These are phyloP conservation scores for Anthoceros angustus DNA, from an alignment of 225 moss, liverwort and hornwort species.

Conservation along the genomic window DNA sequence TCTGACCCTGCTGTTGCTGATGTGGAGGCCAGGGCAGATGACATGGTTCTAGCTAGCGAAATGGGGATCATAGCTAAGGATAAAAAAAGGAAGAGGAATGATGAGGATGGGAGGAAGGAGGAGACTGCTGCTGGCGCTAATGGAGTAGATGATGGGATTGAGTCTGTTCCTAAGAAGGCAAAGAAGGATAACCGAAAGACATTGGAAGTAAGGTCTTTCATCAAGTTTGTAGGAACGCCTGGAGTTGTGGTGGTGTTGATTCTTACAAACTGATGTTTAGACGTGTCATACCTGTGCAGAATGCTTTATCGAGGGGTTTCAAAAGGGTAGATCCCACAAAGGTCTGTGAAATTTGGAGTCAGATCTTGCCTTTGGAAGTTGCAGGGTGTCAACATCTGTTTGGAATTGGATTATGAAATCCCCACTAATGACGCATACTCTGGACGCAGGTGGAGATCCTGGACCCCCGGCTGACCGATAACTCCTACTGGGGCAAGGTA, in stretches of 20 bases:
- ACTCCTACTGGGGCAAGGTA: slow-evolving; percentile 98
- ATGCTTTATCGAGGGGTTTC: slow-evolving; percentile 23
- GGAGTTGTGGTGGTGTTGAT: slow-evolving; percentile 4
- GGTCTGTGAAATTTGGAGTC: slow-evolving; percentile 12
- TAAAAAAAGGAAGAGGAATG: slow-evolving; percentile 43
- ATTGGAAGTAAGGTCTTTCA: slow-evolving; percentile 2
- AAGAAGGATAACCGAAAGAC: slow-evolving; percentile 13
- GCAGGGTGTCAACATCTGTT: neutral
- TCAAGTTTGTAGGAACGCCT: slow-evolving; percentile 13
- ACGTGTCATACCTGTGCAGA: slow-evolving; percentile 10
- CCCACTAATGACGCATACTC: neutral
- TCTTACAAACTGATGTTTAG: neutral
- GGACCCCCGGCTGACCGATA: slow-evolving; percentile 75
- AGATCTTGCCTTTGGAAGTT: neutral
- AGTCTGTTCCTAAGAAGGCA: slow-evolving; percentile 12
- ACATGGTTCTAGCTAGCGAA: slow-evolving; percentile 7
- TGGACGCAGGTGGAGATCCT: slow-evolving; percentile 44
- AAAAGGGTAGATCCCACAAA: slow-evolving; percentile 51
- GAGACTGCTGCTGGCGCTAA: slow-evolving; percentile 26
- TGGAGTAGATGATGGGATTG: slow-evolving; percentile 6
- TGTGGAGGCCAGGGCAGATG: slow-evolving; percentile 4
- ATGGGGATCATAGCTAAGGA: slow-evolving; percentile 15
- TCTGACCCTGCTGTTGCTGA: neutral
- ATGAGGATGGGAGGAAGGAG: slow-evolving; percentile 17
- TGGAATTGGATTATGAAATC: neutral